Evolutionary conservation across 495 filamentous ascomycete genomes (phyloP).

Genomic region (Bacidia gigantensis): DNA sequence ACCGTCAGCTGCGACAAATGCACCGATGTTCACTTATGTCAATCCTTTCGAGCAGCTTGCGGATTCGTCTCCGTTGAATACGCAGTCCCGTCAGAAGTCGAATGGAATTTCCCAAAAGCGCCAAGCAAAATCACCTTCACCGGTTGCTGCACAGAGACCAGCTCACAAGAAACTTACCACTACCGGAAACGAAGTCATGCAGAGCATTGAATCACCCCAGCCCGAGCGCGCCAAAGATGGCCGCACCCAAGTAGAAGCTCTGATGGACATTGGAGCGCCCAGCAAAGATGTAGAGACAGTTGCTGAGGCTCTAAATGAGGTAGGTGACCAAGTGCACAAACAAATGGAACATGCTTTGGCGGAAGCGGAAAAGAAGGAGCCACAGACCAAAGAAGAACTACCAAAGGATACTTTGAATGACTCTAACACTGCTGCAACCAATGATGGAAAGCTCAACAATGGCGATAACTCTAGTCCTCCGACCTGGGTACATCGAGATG

Average conservation of each 20-base stretch:
- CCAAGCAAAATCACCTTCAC: conserved; percentile 19
- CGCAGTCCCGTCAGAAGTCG: conserved; percentile 5
- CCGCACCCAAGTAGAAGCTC: conserved; percentile 21
- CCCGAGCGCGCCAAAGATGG: conserved; percentile 21
- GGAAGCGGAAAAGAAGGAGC: conserved; percentile 30
- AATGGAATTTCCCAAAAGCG: conserved; percentile 18
- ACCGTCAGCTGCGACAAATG: conserved; percentile 25
- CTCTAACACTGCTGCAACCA: conserved; percentile 33
- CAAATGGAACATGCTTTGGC: conserved; percentile 54
- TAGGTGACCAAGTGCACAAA: conserved; percentile 52
- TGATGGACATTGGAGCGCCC: conserved; percentile 21
- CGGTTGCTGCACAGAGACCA: conserved; percentile 10
- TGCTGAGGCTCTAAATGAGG: conserved; percentile 52
- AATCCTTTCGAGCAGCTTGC: conserved; percentile 70
- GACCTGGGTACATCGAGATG: conserved; percentile 33
- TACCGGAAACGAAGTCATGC: conserved; percentile 12
- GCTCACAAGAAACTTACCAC: conserved; percentile 20
- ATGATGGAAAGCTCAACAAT: conserved; percentile 42
- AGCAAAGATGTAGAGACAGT: conserved; percentile 49
- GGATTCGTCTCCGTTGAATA: conserved; percentile 51
- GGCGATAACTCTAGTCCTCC: conserved; percentile 35
- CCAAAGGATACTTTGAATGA: conserved; percentile 34
- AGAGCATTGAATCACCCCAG: conserved; percentile 25
- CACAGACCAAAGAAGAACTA: conserved; percentile 32
- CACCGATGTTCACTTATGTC: conserved; percentile 55